Base-by-base conservation (phyloP, 805 yeast genomes). In the Isabelozyma gotoi region DNA sequence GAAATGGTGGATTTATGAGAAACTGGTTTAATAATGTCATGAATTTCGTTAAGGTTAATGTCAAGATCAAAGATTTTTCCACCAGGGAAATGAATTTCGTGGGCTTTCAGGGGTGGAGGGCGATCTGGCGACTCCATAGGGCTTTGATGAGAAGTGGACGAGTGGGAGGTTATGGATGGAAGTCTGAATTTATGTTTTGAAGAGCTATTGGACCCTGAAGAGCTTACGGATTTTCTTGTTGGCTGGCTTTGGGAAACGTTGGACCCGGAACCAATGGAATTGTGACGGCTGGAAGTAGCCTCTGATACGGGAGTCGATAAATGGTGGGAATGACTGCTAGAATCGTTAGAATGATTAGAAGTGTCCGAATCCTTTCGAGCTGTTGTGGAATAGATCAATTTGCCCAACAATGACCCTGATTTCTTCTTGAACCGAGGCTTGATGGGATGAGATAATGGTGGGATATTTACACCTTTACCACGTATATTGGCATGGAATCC, bases 361-460 rank as follows among this genome's bases (percentile, higher is more conserved):
- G 49, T 8, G 27, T 62, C 63, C 33, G 62, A 50, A 38, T 67
- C 71, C 44, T 68, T 61, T 18, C 72, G 50, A 12, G 34, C 15
- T 7, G 39, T 19, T 43, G 48, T 60, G 3, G 65, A 53, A 45
- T 68, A 66, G 2, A 71, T 71, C 31, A 71, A 55, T 43, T 71
- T 71, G 5, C 74, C 74, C 19, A 71, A 53, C 36, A 73, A 49
- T 1, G 70, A 60, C 29, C 62, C 51, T 33, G 70, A 62, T 49
- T 67, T 63, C 49, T 68, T 72, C 45, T 62, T 63, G 53, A 68
- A 67, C 36, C 67, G 63, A 0, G 80, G 80, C 47, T 74, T 76
- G 20, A 77, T 71, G 1, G 81, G 81, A n/a, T 70, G 76, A 17
- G 61, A 49, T 36, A 74, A 63, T 3, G 81, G 81, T 1, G 81